Evolutionary conservation across 192 early-diverging fungal species (phyloP).

Genomic region (Backusella tuberculispora): DNA sequence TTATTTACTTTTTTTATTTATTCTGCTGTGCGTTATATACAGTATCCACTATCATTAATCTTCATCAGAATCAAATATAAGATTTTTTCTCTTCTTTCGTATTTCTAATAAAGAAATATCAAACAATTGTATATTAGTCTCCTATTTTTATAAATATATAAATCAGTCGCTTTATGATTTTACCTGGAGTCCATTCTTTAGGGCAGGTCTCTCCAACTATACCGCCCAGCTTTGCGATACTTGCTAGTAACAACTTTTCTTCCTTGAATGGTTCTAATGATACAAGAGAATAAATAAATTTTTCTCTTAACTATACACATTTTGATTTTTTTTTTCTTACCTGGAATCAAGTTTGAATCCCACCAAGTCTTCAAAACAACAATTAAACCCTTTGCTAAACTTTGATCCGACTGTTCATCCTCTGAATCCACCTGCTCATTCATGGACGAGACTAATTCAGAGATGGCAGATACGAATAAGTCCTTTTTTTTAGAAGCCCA

Average conservation of each 20-base stretch:
- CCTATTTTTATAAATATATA: background rate
- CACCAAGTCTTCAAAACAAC: conserved; percentile 19
- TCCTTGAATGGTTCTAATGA: conserved; percentile 16
- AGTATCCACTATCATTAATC: background rate
- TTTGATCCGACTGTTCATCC: background rate
- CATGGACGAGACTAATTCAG: background rate
- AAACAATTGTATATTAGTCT: background rate
- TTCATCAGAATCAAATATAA: conserved; percentile 2
- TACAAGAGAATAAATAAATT: background rate
- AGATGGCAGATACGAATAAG: background rate
- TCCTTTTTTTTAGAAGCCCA: background rate
- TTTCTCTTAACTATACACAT: background rate
- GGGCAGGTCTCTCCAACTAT: conserved; percentile 11
- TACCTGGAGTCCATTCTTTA: conserved; percentile 25
- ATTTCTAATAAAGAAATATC: background rate
- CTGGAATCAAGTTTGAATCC: background rate
- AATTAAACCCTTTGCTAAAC: background rate
- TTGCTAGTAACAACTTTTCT: background rate
- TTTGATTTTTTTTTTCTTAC: background rate
- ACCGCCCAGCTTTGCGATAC: conserved; percentile 2
- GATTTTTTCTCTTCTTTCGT: background rate
- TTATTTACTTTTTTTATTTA: background rate
- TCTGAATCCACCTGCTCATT: background rate
- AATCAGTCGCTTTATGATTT: background rate
- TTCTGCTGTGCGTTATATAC: background rate